Evolutionary conservation across 116 monocot species (phyloP), one percentile per base, ranked within the genome.

Genomic region (Cymodocea nodosa): DNA sequence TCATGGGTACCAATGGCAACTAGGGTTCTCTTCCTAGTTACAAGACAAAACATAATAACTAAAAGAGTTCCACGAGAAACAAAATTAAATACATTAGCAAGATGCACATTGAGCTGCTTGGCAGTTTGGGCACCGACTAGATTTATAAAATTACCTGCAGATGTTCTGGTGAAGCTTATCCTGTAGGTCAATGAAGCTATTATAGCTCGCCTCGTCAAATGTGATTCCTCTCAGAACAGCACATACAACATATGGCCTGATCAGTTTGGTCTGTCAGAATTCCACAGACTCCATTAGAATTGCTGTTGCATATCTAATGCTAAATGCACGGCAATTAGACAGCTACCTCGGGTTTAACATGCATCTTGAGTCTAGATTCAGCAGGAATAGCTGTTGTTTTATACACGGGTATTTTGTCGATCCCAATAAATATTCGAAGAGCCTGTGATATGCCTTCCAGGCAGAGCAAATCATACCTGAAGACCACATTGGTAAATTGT

Each of bases 1-100:
- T 94, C 94, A 84, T 87, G 90, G 60, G 94, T 94, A 10, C 94
- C 94, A 77, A 94, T 90, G 20, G 94, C 90, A 70, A 94, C 94
- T 10, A 90, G 65, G 51, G 90, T 83, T 73, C 94, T 94, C 82
- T 73, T 90, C 74, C 94, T 94, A 60, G 11, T 56, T 64, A 49
- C 62, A 0, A 16, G 15, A 14, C n/a, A 35, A 16, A 67, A 66
- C 30, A 36, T 24, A 63, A 49, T 50, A 12, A 67, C 17, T 16
- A 51, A 49, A 61, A 35, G 36, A 17, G 17, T 19, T 36, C 18
- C 7, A 37, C 36, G n/a, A 36, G 36, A 62, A 6, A 37, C 15
- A 35, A 11, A 61, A 9, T 0, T 39, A n/a, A n/a, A 9, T 39
- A 39, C 39, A 39, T 39, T 39, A 39, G 39, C 4, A 6, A 39